These are phyloP conservation scores for Castanopsis chinensis DNA, from an alignment of 306 rosid genomes.

Conservation along the genomic window DNA sequence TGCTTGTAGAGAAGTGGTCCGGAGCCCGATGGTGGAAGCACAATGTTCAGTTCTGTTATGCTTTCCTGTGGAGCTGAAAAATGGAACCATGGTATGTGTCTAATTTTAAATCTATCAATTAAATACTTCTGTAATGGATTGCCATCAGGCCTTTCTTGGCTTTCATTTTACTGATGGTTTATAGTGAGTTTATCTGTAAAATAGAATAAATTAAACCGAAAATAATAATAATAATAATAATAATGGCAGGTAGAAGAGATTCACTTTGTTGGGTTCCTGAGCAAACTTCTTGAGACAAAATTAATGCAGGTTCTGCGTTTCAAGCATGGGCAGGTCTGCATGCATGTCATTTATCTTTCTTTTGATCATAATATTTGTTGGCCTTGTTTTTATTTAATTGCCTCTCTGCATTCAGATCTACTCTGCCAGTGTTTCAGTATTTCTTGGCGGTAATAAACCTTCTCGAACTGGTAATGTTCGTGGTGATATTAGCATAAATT, in stretches of 20 bases:
- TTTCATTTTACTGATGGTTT: slow-evolving; percentile 16
- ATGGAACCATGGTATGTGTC: slow-evolving; percentile 72
- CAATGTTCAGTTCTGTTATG: slow-evolving; percentile 93
- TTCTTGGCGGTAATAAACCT: slow-evolving; percentile 96
- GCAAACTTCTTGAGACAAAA: slow-evolving; percentile 94
- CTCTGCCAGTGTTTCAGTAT: slow-evolving; percentile 81
- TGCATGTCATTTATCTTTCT: slow-evolving; percentile 15
- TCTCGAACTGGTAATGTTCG: slow-evolving; percentile 79
- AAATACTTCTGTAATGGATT: slow-evolving; percentile 10
- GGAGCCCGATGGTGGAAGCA: slow-evolving; percentile 97
- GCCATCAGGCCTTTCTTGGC: slow-evolving; percentile 7
- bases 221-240: too few relatives aligned
- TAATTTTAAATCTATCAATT: slow-evolving; percentile 8
- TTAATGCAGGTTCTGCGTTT: slow-evolving; percentile 92
- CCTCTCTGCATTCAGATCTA: slow-evolving; percentile 61
- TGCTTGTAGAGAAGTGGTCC: slow-evolving; percentile 78
- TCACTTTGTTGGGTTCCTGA: slow-evolving; percentile 81
- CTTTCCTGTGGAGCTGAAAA: slow-evolving; percentile 84
- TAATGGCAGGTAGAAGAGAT: slow-evolving; percentile 83
- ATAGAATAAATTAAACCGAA: neutral
- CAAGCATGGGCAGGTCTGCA: slow-evolving; percentile 86
- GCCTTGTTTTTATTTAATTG: slow-evolving; percentile 27
- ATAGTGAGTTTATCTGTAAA: slow-evolving; percentile 11
- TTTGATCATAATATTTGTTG: slow-evolving; percentile 14
- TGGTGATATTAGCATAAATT: slow-evolving; percentile 86